Conservation (phyloP, 2,329 filamentous ascomycete genomes). For the Penicillium sumatraense region DNA sequence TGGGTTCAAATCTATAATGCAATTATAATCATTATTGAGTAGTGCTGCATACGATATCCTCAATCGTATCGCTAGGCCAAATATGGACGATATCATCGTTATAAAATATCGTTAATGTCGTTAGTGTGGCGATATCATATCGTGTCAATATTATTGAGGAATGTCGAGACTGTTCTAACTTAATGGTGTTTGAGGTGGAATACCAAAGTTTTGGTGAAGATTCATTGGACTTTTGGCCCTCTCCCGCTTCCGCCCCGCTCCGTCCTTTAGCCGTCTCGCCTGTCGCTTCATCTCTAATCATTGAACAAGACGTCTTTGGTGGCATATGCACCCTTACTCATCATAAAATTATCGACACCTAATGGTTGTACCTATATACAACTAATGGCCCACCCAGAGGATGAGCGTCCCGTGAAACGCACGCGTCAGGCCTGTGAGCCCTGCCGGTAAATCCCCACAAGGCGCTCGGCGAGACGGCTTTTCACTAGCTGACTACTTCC, state of each 20-base stretch:
- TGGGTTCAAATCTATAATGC: no score
- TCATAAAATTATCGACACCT: no score
- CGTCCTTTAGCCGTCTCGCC: background rate
- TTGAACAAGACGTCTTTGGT: background rate
- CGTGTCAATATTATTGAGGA: no score
- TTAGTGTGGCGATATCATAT: no score
- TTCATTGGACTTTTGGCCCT: background rate
- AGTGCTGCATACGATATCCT: no score
- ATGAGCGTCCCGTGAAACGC: constrained; percentile 22
- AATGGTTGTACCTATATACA: no score
- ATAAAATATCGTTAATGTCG: no score
- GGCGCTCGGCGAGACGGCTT: background rate
- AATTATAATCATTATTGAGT: no score
- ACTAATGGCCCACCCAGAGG: constrained; percentile 15
- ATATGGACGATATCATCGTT: no score
- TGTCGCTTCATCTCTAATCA: background rate
- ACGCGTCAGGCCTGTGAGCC: constrained; percentile 37
- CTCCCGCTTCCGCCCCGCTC: background rate
- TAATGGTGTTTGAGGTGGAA: no score
- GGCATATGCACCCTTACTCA: background rate
- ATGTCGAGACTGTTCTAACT: no score
- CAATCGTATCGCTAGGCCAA: no score
- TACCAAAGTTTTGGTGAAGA: background rate
- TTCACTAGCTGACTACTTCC: background rate
- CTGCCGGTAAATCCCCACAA: constrained; percentile 29